Conservation (phyloP, 495 filamentous ascomycete genomes). For the Penicillium coffeae region DNA sequence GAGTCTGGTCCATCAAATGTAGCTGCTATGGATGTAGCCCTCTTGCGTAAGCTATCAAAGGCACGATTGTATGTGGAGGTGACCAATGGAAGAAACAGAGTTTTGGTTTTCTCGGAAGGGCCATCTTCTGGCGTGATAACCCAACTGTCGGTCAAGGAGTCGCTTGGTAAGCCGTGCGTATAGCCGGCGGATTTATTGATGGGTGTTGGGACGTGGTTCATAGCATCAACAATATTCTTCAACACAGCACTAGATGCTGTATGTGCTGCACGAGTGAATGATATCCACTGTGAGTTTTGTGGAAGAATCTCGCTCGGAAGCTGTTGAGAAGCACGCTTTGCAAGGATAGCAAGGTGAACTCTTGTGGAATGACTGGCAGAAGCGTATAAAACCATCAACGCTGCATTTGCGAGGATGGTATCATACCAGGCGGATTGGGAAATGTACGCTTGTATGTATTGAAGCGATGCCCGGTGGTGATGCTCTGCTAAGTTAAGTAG, state of each 20-base stretch:
- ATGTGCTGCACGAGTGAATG: conserved; percentile 29
- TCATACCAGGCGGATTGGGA: not conserved
- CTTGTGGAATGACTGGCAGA: conserved; percentile 35
- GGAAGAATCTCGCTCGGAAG: conserved; percentile 23
- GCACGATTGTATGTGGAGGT: conserved; percentile 16
- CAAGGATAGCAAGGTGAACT: conserved; percentile 31
- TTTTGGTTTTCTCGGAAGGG: conserved; percentile 18
- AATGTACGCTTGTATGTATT: not conserved
- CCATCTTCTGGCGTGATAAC: conserved; percentile 15
- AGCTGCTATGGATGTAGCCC: conserved; percentile 8
- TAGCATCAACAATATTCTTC: conserved; percentile 12
- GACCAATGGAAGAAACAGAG: conserved; percentile 19
- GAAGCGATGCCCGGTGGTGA: conserved; percentile 1
- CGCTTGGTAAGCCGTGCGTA: not conserved
- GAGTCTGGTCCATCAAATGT: not conserved
- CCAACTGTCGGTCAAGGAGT: not conserved
- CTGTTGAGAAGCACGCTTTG: conserved; percentile 11
- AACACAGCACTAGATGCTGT: conserved; percentile 36
- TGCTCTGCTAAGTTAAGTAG: conserved; percentile 14
- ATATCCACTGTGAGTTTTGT: conserved; percentile 38
- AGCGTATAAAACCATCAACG: conserved; percentile 45
- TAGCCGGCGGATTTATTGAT: conserved; percentile 5
- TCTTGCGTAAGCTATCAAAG: conserved; percentile 12
- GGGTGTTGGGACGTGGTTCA: conserved; percentile 10
- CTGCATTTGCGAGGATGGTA: conserved; percentile 37